Conservation (phyloP, 164 flowering plant genomes). For the Chimonanthus praecox region DNA sequence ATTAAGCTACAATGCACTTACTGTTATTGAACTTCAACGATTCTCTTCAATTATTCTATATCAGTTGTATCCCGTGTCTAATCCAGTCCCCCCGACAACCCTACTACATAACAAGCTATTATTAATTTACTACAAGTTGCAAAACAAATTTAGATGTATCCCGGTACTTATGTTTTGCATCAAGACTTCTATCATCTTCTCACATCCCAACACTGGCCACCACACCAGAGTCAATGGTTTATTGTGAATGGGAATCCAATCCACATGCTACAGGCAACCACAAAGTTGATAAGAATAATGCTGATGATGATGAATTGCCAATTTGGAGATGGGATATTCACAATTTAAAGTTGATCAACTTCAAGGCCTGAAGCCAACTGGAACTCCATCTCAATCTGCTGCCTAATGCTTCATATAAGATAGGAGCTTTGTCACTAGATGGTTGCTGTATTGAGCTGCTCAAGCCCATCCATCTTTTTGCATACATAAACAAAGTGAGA, state of each 20-base stretch:
- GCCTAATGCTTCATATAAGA: background rate
- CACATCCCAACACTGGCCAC: background rate
- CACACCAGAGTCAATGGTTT: no score
- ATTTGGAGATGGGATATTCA: background rate
- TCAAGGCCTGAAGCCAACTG: background rate
- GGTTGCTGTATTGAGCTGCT: background rate
- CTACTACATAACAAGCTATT: no score
- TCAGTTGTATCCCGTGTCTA: no score
- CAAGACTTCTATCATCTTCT: background rate
- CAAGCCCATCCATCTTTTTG: conserved; percentile 37
- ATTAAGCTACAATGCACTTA: no score
- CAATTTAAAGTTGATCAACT: background rate
- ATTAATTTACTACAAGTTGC: no score
- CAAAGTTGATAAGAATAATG: background rate
- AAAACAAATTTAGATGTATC: background rate
- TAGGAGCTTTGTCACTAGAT: background rate
- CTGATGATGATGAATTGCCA: background rate
- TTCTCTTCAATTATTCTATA: no score
- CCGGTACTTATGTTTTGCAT: background rate
- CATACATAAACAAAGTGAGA: conserved; percentile 86
- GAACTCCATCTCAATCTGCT: background rate
- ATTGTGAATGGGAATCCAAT: background rate
- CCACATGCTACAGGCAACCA: background rate
- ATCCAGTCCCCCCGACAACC: no score
- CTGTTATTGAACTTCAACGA: no score